Conservation (phyloP, 208 protist genomes). For the Leptomonas pyrrhocoris region DNA sequence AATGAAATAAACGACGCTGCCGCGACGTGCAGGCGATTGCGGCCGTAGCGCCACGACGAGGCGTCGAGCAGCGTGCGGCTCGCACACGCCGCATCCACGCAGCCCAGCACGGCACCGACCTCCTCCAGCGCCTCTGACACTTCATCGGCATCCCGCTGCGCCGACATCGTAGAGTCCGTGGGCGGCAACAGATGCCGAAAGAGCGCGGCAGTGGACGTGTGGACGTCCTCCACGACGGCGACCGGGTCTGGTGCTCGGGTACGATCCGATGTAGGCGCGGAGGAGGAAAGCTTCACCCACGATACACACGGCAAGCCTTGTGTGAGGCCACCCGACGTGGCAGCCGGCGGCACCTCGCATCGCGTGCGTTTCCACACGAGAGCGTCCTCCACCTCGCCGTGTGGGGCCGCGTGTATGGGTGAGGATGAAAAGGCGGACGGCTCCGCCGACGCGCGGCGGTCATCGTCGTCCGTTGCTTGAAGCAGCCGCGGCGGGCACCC, state of each 20-base stretch:
- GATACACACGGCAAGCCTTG: background rate
- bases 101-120: conserved; percentile 55
- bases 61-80: conserved; percentile 46
- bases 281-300: background rate
- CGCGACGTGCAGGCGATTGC: conserved; percentile 62
- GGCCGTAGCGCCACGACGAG: conserved; percentile 63
- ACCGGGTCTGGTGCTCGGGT: background rate
- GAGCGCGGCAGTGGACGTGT: background rate
- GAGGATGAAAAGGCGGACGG: background rate
- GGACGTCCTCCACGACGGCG: background rate
- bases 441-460: background rate
- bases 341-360: background rate
- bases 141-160: background rate
- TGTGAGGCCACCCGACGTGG: background rate
- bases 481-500: background rate
- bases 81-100: conserved; percentile 41
- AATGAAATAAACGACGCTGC: conserved; percentile 42
- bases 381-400: background rate
- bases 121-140: conserved; percentile 34
- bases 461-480: background rate
- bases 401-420: background rate
- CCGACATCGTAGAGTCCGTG: background rate
- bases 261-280: background rate
- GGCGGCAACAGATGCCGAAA: background rate
- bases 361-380: background rate